These are phyloP conservation scores for Citrus glauca DNA, from an alignment of 345 rosid species.

Conservation along the genomic window DNA sequence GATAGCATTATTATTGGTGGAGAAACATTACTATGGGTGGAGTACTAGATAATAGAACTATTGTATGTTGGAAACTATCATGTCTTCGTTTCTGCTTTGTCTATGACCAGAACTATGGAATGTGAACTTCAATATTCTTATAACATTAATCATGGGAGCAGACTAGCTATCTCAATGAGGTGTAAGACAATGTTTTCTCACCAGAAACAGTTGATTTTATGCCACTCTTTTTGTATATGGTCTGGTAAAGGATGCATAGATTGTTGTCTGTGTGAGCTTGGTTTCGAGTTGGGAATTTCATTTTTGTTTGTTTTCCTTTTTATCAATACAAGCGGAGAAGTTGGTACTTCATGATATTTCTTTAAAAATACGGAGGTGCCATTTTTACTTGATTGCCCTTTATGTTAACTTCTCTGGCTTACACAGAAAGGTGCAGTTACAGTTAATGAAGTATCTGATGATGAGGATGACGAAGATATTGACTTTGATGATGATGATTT, in stretches of 20 bases:
- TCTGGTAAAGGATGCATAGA: background rate
- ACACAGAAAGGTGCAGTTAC: conserved; percentile 72
- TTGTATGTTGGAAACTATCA: background rate
- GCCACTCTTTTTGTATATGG: background rate
- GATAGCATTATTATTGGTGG: background rate
- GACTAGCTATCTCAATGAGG: background rate
- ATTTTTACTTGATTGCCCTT: background rate
- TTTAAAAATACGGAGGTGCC: background rate
- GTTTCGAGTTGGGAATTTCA: background rate
- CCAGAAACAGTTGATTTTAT: background rate
- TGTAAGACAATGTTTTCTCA: background rate
- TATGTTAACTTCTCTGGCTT: conserved; percentile 3
- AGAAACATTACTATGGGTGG: background rate
- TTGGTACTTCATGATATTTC: background rate
- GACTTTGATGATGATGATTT: conserved; percentile 91
- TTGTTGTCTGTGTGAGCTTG: background rate
- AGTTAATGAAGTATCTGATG: conserved; percentile 54
- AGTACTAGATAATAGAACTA: background rate
- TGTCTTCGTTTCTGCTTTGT: background rate
- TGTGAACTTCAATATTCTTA: background rate
- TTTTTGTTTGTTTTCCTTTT: too few species aligned
- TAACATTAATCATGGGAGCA: background rate
- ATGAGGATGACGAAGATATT: conserved; percentile 81
- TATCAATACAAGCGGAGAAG: background rate
- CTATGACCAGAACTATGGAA: background rate